Conservation (phyloP, 495 filamentous ascomycete genomes). For the Aspergillus taichungensis region DNA sequence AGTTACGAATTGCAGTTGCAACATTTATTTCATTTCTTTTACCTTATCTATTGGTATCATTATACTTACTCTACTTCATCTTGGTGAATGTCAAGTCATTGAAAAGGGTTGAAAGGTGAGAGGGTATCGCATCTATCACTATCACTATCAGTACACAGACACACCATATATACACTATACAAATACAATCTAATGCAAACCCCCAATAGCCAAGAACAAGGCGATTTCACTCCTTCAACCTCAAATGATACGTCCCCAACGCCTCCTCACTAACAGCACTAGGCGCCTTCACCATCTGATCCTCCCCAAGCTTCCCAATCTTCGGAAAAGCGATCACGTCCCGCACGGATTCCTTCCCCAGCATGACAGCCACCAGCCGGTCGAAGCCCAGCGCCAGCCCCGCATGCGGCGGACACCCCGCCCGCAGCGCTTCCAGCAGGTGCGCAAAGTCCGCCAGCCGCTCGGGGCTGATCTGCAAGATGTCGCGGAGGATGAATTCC, state of each 20-base stretch:
- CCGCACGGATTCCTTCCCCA: slow-evolving; percentile 62
- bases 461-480: slow-evolving; percentile 57
- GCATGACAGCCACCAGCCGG: slow-evolving; percentile 72
- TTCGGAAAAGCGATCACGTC: slow-evolving; percentile 98
- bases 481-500: slow-evolving; percentile 71
- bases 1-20: too few relatives aligned
- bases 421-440: slow-evolving; percentile 68
- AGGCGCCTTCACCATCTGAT: slow-evolving; percentile 70
- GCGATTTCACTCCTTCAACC: slow-evolving; percentile 14
- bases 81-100: neutral
- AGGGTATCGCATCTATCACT: slow-evolving; percentile 4
- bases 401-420: slow-evolving; percentile 95
- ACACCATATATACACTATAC: slow-evolving; percentile 6
- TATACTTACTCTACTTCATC: neutral
- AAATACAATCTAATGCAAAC: neutral
- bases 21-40: neutral
- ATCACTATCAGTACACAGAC: neutral
- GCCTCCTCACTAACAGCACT: slow-evolving; percentile 52
- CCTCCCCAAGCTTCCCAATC: slow-evolving; percentile 69
- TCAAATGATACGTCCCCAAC: slow-evolving; percentile 59
- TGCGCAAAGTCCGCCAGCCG: slow-evolving; percentile 72
- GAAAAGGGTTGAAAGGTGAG: neutral
- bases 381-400: slow-evolving; percentile 92
- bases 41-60: neutral
- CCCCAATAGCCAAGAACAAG: too few relatives aligned